A percentile compares a stretch with the other conserved stretches of the same genome.
phyloP scores from a whole-genome alignment of 176 grass and related monocot genomes.

The Echinochloa phyllopogon region DNA sequence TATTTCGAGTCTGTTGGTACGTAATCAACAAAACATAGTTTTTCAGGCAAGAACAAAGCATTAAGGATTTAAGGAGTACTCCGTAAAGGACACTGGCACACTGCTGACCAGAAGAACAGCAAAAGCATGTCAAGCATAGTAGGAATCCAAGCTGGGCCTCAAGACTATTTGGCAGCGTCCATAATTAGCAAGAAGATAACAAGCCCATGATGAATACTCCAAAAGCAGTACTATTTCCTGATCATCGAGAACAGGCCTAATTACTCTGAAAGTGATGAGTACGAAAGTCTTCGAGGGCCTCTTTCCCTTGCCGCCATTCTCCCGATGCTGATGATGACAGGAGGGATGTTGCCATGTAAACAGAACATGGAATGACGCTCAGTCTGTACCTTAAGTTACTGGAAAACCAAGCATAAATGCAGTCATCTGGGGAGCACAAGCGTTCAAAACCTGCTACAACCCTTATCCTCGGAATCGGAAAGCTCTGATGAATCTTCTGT shows the following conservation, averaged over 20 bases:
- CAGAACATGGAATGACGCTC: not conserved
- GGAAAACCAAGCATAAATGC: not conserved
- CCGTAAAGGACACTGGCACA: no score
- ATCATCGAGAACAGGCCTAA: not conserved
- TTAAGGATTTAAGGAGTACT: not conserved
- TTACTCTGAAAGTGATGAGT: not conserved
- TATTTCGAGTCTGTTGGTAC: not conserved
- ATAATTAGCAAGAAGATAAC: not conserved
- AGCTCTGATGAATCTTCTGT: not conserved
- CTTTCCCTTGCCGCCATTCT: slow-evolving; percentile 1
- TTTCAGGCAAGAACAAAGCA: not conserved
- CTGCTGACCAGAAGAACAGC: not conserved
- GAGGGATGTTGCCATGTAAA: not conserved
- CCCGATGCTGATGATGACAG: not conserved
- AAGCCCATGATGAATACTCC: not conserved
- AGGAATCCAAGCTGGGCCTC: not conserved
- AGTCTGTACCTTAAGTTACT: no score
- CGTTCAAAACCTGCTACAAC: slow-evolving; percentile 1
- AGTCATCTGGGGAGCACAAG: not conserved
- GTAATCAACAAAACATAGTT: not conserved
- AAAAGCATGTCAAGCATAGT: not conserved
- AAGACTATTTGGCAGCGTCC: not conserved
- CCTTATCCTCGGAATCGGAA: not conserved
- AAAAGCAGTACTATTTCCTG: not conserved
- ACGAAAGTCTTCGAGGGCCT: not conserved